Evolutionary conservation across 192 early-diverging fungal genomes (phyloP).

Genomic region (Entomortierella parvispora): DNA sequence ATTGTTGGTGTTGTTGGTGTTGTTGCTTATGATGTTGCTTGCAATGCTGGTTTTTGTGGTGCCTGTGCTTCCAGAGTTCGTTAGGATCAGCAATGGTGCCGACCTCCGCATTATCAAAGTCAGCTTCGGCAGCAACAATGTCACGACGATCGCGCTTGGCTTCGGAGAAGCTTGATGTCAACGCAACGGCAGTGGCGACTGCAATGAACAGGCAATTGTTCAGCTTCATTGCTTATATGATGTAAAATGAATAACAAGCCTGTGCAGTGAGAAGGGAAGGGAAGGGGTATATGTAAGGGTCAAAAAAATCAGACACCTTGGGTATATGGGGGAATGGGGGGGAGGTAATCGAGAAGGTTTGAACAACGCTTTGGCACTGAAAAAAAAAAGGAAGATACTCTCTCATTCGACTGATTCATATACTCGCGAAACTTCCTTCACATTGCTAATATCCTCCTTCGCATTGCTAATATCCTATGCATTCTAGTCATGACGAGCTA

Average conservation of each 20-base stretch:
- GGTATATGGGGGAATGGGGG: not conserved
- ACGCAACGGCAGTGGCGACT: conserved; percentile 21
- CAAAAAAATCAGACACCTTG: not conserved
- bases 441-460: no score
- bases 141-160: conserved; percentile 35
- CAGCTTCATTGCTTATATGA: conserved; percentile 43
- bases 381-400: not conserved
- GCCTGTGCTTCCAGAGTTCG: conserved; percentile 14
- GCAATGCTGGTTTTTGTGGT: conserved; percentile 9
- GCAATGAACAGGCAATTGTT: conserved; percentile 28
- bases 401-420: no score
- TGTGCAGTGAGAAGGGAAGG: no score
- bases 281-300: not conserved
- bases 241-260: no score
- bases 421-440: no score
- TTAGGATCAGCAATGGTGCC: not conserved
- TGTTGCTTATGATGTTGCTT: conserved; percentile 1
- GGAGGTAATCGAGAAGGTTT: no score
- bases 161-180: conserved; percentile 15
- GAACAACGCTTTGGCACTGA: no score
- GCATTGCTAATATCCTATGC: no score
- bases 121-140: not conserved
- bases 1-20: no score
- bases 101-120: not conserved
- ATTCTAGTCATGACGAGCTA: no score